These are phyloP conservation scores for Penicillium freii DNA, from an alignment of 2,329 filamentous ascomycete genomes.

Conservation along the genomic window DNA sequence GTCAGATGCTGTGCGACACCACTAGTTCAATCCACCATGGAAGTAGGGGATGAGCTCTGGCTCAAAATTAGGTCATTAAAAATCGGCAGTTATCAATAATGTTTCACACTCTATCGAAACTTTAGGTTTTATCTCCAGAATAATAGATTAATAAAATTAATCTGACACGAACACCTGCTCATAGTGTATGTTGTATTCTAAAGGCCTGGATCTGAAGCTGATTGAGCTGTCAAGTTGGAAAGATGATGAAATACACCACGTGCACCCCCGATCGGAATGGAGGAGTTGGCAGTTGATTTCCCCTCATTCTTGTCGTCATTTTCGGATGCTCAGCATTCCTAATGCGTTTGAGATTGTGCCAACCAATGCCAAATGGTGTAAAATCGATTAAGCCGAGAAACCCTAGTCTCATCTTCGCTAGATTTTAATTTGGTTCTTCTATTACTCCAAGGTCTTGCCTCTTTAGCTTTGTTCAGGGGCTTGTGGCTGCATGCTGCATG, in stretches of 20 bases:
- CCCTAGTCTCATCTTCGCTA: neutral
- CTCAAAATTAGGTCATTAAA: neutral
- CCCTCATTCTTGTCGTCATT: constrained; percentile 13
- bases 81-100: neutral
- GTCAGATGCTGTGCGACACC: neutral
- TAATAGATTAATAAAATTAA: neutral
- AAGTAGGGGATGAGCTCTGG: constrained; percentile 1
- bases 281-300: constrained; percentile 3
- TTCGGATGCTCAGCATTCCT: constrained; percentile 12
- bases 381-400: neutral
- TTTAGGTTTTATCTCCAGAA: neutral
- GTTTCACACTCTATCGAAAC: neutral
- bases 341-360: constrained; percentile 13
- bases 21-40: neutral
- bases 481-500: constrained; percentile 5
- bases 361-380: neutral
- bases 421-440: neutral
- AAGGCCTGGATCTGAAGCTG: neutral
- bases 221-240: neutral
- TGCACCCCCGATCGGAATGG: constrained; percentile 19
- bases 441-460: neutral
- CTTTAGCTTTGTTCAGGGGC: neutral
- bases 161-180: constrained; percentile 1
- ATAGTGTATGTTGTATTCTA: neutral
- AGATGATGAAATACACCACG: constrained; percentile 9